Conservation (phyloP, 2,329 filamentous ascomycete species). For the Hypoxylon rubiginosum region DNA sequence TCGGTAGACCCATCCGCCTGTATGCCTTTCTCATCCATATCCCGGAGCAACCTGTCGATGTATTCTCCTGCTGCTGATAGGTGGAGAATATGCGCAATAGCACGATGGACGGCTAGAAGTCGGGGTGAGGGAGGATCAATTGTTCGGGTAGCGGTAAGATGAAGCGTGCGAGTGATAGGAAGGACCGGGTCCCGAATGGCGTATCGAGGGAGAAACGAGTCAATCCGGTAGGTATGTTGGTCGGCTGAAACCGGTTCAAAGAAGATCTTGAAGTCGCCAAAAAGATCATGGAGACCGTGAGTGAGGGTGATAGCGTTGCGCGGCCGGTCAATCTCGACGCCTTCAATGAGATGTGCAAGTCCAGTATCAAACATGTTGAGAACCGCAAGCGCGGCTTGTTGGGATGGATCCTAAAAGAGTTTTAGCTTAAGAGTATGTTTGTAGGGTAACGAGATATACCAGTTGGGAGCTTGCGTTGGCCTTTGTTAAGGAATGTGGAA, state of each 20-base stretch:
- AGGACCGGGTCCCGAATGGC: conserved; percentile 30
- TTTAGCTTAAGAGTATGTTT: conserved; percentile 22
- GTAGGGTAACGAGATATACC: conserved; percentile 13
- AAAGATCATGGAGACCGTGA: conserved; percentile 44
- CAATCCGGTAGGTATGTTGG: conserved; percentile 48
- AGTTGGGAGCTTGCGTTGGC: conserved; percentile 17
- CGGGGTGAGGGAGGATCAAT: conserved; percentile 52
- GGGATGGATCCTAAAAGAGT: conserved; percentile 38
- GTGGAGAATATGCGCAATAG: conserved; percentile 53
- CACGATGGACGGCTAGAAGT: conserved; percentile 52
- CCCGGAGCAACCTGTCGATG: conserved; percentile 49
- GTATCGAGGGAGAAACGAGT: conserved; percentile 37
- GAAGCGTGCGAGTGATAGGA: conserved; percentile 50
- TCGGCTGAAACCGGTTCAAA: conserved; percentile 45
- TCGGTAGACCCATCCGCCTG: conserved; percentile 36
- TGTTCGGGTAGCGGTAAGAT: conserved; percentile 41
- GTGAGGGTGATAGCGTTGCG: conserved; percentile 57
- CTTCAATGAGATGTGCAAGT: conserved; percentile 54
- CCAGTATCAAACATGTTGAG: conserved; percentile 59
- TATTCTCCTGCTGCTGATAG: conserved; percentile 51
- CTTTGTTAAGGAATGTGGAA: conserved; percentile 39
- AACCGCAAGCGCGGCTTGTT: conserved; percentile 54
- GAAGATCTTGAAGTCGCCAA: conserved; percentile 52
- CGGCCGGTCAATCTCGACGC: conserved; percentile 56
- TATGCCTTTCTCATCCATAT: conserved; percentile 38